Evolutionary conservation across 2,329 filamentous ascomycete species (phyloP), one percentile per base, ranked within the genome.

Genomic region (Sclerotiophoma versabilis): DNA sequence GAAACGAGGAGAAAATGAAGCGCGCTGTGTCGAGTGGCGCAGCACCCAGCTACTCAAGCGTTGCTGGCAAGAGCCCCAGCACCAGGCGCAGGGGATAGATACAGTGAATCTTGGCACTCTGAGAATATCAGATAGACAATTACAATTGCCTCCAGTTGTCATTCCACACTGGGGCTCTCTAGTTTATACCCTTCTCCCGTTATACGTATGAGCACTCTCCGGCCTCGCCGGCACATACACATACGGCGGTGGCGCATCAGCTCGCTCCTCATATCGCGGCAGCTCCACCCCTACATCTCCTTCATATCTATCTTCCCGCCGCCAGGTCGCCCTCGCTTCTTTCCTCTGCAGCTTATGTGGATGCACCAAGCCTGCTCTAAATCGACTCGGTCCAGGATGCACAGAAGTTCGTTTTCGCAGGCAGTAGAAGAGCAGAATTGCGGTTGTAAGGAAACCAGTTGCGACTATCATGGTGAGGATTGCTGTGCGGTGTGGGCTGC

Each of bases 21-120:
- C 62, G 68, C 58, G 64, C 68, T 8, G 53, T 77, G 22, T 77
- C 72, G 34, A 78, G 76, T 11, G 68, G 68, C 26, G 27, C 65
- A n/a, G 46, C 58, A 15, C 60, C 63, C 3, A 68, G 59, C 26
- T 75, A 78, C 14, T 76, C 75, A 22, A 77, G 75, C 48, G 58
- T 59, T 7, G 56, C 66, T 17, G 74, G 75, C 30, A 83, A 81
- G 73, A 80, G 79, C 37, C 82, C 83, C 11, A 83, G 79, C 50
- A 85, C 83, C n/a, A 78, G 83, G 52, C 75, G 83, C 59, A 79
- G 82, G 65, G 83, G 82, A 57, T 85, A 66, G 45, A 47, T 46
- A 23, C 14, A 12, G 25, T 39, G 32, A 46, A 26, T 14, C 10
- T 15, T 15, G 14, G 34, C 25, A 19, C 3, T 23, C n/a, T 29